These are phyloP conservation scores for Pseudozyma tsukubaensis DNA, from an alignment of 1,284 basidiomycete species.

Conservation along the genomic window DNA sequence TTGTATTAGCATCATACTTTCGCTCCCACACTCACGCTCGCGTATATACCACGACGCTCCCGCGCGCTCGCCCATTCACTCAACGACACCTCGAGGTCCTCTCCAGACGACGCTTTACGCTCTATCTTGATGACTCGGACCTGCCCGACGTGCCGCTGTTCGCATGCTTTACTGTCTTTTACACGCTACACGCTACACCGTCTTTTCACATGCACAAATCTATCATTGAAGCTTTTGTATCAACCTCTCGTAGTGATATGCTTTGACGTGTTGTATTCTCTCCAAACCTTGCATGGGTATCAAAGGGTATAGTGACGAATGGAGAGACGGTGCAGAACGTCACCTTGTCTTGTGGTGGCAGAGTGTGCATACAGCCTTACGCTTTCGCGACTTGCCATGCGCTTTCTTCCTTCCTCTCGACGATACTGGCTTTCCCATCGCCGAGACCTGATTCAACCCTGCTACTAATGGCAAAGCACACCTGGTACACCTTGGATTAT, in stretches of 20 bases:
- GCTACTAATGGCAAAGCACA: constrained; percentile 24
- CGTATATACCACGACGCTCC: constrained; percentile 28
- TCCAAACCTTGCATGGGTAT: background rate
- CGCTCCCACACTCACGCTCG: constrained; percentile 4
- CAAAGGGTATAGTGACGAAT: constrained; percentile 5
- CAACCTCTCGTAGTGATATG: background rate
- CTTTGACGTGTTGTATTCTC: background rate
- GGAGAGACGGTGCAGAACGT: background rate
- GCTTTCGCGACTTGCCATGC: constrained; percentile 4
- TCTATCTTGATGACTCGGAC: constrained; percentile 12
- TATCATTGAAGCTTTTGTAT: background rate
- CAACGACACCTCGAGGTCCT: constrained; percentile 13
- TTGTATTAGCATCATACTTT: constrained; percentile 21
- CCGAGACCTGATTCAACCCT: constrained; percentile 15
- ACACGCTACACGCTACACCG: constrained; percentile 1
- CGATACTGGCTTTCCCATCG: background rate
- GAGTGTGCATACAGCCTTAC: constrained; percentile 9
- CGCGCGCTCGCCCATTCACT: constrained; percentile 2
- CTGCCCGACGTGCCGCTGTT: constrained; percentile 2
- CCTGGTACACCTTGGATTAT: constrained; percentile 21
- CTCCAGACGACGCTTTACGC: constrained; percentile 1
- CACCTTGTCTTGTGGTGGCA: constrained; percentile 22
- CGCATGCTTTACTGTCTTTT: constrained; percentile 16
- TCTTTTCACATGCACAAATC: background rate
- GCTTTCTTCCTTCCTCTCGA: background rate